A percentile compares a stretch with the other conserved stretches of the same genome.
Conservation (phyloP, 192 early-diverging fungal genomes). For the Umbelopsis ramanniana region DNA sequence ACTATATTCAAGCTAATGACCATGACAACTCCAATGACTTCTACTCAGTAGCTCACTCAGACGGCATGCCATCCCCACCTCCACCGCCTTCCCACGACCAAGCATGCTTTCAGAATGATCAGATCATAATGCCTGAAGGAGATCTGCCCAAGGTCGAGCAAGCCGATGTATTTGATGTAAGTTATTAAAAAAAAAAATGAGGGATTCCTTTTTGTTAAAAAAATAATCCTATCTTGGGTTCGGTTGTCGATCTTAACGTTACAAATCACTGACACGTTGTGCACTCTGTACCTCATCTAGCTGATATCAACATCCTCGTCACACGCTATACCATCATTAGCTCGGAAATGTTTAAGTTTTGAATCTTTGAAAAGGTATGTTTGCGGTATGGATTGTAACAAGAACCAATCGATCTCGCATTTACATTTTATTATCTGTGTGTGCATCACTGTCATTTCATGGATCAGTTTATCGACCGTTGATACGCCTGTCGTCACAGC, state of each 20-base stretch:
- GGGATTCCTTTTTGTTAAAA: background rate
- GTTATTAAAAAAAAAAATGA: background rate
- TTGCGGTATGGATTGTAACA: background rate
- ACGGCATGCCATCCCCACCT: conserved; percentile 10
- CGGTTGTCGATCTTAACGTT: background rate
- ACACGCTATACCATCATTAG: conserved; percentile 11
- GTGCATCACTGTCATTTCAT: background rate
- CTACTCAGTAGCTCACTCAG: conserved; percentile 18
- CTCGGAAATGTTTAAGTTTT: conserved; percentile 15
- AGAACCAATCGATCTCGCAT: background rate
- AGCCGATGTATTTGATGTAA: conserved; percentile 11
- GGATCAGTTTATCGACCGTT: background rate
- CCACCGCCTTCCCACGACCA: conserved; percentile 8
- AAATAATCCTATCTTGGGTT: too few species aligned
- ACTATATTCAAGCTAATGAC: conserved; percentile 7
- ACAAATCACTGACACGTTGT: background rate
- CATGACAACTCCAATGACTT: conserved; percentile 23
- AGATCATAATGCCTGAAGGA: conserved; percentile 10
- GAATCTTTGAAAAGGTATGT: conserved; percentile 7
- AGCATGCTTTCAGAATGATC: conserved; percentile 3
- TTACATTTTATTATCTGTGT: too few species aligned
- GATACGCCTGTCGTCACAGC: background rate
- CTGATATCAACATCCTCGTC: conserved; percentile 12
- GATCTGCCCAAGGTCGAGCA: conserved; percentile 1
- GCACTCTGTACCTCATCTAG: background rate